phyloP scores from a whole-genome alignment of 2,329 filamentous ascomycete genomes.

The Colletotrichum sp. region DNA sequence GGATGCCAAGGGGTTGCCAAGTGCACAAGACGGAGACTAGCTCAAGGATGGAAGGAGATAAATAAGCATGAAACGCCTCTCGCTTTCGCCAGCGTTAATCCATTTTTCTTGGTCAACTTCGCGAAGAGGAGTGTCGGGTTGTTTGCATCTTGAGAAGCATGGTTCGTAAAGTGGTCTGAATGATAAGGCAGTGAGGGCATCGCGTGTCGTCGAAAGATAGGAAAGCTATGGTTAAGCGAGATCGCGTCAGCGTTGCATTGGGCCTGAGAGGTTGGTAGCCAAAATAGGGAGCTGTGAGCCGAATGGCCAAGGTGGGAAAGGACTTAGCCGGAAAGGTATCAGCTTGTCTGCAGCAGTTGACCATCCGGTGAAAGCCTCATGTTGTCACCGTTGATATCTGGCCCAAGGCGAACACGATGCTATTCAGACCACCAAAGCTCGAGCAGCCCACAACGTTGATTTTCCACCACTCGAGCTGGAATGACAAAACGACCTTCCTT shows the following conservation, averaged over 20 bases:
- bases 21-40: constrained; percentile 9
- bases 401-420: background rate
- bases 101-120: no score
- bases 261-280: background rate
- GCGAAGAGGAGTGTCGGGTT: background rate
- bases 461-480: background rate
- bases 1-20: background rate
- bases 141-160: background rate
- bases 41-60: constrained; percentile 14
- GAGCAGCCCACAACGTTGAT: background rate
- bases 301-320: background rate
- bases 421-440: background rate
- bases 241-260: background rate
- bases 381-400: background rate
- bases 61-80: background rate
- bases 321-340: background rate
- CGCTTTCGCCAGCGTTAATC: background rate
- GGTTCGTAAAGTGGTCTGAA: background rate
- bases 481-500: background rate
- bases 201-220: background rate
- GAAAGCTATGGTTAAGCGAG: background rate
- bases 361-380: background rate
- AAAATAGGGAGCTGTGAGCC: background rate
- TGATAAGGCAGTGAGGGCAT: background rate
- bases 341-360: background rate